phyloP scores from a whole-genome alignment of 164 flowering plant species.

The Chimonanthus salicifolius region DNA sequence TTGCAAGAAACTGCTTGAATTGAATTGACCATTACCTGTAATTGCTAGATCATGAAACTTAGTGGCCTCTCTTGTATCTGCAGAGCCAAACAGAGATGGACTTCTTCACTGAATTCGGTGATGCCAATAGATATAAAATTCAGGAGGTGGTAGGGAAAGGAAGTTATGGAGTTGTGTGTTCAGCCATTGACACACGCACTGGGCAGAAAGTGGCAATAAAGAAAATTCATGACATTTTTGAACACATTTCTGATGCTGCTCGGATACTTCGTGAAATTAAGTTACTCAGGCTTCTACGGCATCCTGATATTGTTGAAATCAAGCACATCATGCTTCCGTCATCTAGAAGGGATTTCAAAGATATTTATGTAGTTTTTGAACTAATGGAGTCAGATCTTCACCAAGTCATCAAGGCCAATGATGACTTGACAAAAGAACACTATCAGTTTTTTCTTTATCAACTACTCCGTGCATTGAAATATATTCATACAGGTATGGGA shows the following conservation, averaged over 20 bases:
- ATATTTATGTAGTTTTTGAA: conserved; percentile 92
- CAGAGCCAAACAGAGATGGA: conserved; percentile 18
- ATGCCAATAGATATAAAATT: conserved; percentile 16
- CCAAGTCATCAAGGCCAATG: conserved; percentile 90
- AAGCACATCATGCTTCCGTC: conserved; percentile 92
- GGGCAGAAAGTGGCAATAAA: conserved; percentile 23
- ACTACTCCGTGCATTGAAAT: conserved; percentile 79
- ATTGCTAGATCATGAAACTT: background rate
- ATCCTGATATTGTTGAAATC: conserved; percentile 93
- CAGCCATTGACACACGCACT: conserved; percentile 19
- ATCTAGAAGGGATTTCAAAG: conserved; percentile 77
- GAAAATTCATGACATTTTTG: conserved; percentile 21
- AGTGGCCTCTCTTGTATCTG: background rate
- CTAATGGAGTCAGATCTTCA: conserved; percentile 96
- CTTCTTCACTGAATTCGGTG: conserved; percentile 19
- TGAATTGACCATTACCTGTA: too few relatives aligned
- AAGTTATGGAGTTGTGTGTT: conserved; percentile 22
- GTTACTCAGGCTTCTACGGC: conserved; percentile 78
- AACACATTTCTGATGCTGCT: conserved; percentile 58
- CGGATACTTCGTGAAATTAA: conserved; percentile 90
- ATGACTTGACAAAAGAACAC: conserved; percentile 79
- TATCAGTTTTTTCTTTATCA: conserved; percentile 93
- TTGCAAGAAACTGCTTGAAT: too few relatives aligned
- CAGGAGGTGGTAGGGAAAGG: conserved; percentile 20
- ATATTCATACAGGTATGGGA: conserved; percentile 74